Conservation (phyloP, 371 early-diverging fungal genomes). For the Mucor lusitanicus region DNA sequence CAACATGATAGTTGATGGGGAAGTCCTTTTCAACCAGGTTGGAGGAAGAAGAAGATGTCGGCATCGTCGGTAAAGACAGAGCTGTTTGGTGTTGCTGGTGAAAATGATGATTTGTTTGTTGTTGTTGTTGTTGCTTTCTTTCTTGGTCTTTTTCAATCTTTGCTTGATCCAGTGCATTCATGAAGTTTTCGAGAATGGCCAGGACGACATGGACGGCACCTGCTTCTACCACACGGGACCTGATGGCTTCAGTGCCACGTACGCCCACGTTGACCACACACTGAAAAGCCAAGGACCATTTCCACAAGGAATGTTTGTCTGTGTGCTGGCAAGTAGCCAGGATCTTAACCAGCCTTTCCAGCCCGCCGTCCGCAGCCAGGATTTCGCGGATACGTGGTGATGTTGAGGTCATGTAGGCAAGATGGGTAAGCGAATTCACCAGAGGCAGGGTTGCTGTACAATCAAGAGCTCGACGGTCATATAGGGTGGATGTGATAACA, state of each 20-base stretch:
- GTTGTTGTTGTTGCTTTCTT: constrained; percentile 27
- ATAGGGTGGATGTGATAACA: constrained; percentile 79
- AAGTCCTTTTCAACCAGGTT: not conserved
- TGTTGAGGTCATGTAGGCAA: constrained; percentile 80
- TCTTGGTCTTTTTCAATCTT: constrained; percentile 63
- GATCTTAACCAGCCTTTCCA: constrained; percentile 81
- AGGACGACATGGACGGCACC: constrained; percentile 79
- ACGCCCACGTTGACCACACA: constrained; percentile 86
- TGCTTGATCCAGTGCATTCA: constrained; percentile 59
- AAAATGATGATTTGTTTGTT: constrained; percentile 1
- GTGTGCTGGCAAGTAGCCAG: constrained; percentile 69
- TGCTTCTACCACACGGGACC: constrained; percentile 81
- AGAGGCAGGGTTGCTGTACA: constrained; percentile 84
- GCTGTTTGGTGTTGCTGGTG: constrained; percentile 7
- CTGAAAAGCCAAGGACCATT: constrained; percentile 82
- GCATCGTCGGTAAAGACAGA: constrained; percentile 20
- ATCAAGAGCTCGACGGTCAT: constrained; percentile 88
- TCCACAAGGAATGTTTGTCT: constrained; percentile 72
- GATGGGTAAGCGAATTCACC: constrained; percentile 82
- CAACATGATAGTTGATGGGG: not conserved
- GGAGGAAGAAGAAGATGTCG: constrained; percentile 10
- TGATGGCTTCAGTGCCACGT: constrained; percentile 75
- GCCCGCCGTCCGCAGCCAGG: constrained; percentile 84
- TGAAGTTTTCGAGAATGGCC: constrained; percentile 74
- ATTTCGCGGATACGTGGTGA: constrained; percentile 78